Base-by-base conservation (phyloP, 345 rosid genomes). In the Citropsis articulata region DNA sequence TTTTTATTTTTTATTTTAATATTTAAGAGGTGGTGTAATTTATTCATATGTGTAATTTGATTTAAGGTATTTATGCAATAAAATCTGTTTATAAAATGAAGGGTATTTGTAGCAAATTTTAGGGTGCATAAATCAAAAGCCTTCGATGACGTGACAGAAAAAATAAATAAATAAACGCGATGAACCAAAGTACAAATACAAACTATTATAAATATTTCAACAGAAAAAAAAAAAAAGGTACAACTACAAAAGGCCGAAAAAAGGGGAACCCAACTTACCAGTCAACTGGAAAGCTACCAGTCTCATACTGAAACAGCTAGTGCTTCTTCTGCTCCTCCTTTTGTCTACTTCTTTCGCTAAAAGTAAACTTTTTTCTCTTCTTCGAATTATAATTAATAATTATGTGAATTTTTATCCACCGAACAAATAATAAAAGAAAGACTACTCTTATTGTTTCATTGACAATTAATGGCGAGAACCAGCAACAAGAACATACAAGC, bases 401-500 rank as follows among this genome's bases (percentile, higher is more conserved):
- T 13, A 45, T 18, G 28, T 6, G 33, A 53, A 5, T 75, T 75
- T 28, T 48, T 9, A 33, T 75, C 45, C 7, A 12, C 9, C 28
- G 18, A 48, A 22, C 9, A 21, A n/a, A 6, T 22, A 31, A n/a
- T 3, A 64, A 22, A 31, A 27, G 9, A n/a, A 12, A 28, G 30
- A 75, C 64, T 13, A 3, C 50, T 42, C 2, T 3, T 33, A 66
- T 8, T 68, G 69, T 33, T 75, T 77, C 70, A 16, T 75, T 65
- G 63, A 53, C 72, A 24, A 87, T 88, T 72, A 24, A 87, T 88
- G 94, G 89, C 88, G 3, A 85, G 90, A 71, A 81, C 88, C 0
- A 81, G 91, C 80, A 88, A 81, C 88, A 92, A 85, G 83, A 92
- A 89, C 86, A 86, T 88, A 75, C 97, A 92, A 86, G 94, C 94